phyloP scores from a whole-genome alignment of 768 basidiomycete genomes.

The Dioszegia hungarica region DNA sequence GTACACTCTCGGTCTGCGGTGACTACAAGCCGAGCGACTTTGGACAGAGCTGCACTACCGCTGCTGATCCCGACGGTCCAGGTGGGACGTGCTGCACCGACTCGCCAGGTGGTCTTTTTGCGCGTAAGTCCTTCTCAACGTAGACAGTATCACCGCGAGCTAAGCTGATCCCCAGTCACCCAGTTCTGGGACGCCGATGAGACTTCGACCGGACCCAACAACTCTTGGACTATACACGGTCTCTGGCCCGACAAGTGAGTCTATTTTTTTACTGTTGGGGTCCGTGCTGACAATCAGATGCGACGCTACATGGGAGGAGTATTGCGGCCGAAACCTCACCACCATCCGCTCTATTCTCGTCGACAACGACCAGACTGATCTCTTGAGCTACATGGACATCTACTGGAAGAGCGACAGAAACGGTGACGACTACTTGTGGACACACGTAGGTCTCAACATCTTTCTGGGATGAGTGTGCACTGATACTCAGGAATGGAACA shows the following conservation, averaged over 20 bases:
- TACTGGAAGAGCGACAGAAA: constrained; percentile 38
- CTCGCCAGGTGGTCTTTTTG: constrained; percentile 3
- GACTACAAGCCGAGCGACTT: not conserved
- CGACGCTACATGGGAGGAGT: constrained; percentile 34
- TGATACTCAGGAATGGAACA: not conserved
- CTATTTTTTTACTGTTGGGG: not conserved
- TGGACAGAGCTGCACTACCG: not conserved
- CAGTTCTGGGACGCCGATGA: constrained; percentile 72
- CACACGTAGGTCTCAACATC: too few relatives aligned
- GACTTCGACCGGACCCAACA: constrained; percentile 58
- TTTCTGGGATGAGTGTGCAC: too few relatives aligned
- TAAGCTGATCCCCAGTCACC: constrained; percentile 46
- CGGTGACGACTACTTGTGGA: constrained; percentile 41
- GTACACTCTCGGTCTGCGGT: not conserved
- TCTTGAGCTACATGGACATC: constrained; percentile 36
- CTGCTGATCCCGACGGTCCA: not conserved
- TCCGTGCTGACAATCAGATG: constrained; percentile 1
- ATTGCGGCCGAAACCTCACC: constrained; percentile 38
- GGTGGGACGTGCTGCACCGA: constrained; percentile 13
- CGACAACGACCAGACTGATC: constrained; percentile 9
- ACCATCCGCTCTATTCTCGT: constrained; percentile 38
- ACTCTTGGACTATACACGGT: constrained; percentile 73
- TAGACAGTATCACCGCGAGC: too few relatives aligned
- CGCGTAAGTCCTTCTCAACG: not conserved
- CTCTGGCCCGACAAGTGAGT: constrained; percentile 14